Evolutionary conservation across 2,329 filamentous ascomycete genomes (phyloP).

Genomic region (Curvularia hawaiiensis): DNA sequence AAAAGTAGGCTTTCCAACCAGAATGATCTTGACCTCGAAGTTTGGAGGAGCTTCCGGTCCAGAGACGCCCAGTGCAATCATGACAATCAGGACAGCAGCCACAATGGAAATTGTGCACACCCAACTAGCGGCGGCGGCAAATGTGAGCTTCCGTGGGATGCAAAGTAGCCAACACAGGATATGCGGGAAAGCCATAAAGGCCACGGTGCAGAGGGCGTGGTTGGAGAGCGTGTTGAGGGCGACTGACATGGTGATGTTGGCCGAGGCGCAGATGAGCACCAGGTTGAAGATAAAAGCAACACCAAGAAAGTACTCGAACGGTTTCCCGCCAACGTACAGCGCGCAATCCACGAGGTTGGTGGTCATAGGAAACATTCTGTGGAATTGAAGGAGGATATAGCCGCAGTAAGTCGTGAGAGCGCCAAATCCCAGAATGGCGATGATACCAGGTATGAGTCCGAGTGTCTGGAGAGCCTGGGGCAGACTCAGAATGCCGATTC

Average conservation of each 20-base stretch:
- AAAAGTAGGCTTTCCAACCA: constrained; percentile 36
- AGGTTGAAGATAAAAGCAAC: constrained; percentile 35
- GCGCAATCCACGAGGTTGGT: constrained; percentile 40
- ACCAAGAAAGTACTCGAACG: constrained; percentile 34
- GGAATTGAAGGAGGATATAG: constrained; percentile 35
- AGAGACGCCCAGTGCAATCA: constrained; percentile 66
- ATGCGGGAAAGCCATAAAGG: constrained; percentile 66
- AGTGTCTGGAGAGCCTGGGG: constrained; percentile 37
- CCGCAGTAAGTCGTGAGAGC: constrained; percentile 35
- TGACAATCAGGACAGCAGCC: constrained; percentile 68
- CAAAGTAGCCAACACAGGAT: constrained; percentile 65
- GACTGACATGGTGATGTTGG: constrained; percentile 52
- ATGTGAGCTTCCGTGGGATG: constrained; percentile 65
- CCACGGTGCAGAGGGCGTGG: constrained; percentile 67
- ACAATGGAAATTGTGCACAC: constrained; percentile 64
- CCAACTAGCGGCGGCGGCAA: constrained; percentile 64
- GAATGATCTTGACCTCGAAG: constrained; percentile 29
- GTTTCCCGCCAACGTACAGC: constrained; percentile 33
- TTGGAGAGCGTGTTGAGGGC: constrained; percentile 68
- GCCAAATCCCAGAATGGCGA: constrained; percentile 37
- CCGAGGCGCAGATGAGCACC: constrained; percentile 36
- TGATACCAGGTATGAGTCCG: constrained; percentile 38
- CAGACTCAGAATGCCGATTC: constrained; percentile 37
- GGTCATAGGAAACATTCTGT: constrained; percentile 34
- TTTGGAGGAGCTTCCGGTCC: constrained; percentile 45